Evolutionary conservation across 2,329 filamentous ascomycete genomes (phyloP).

Genomic region (Ceratocystis papillata): DNA sequence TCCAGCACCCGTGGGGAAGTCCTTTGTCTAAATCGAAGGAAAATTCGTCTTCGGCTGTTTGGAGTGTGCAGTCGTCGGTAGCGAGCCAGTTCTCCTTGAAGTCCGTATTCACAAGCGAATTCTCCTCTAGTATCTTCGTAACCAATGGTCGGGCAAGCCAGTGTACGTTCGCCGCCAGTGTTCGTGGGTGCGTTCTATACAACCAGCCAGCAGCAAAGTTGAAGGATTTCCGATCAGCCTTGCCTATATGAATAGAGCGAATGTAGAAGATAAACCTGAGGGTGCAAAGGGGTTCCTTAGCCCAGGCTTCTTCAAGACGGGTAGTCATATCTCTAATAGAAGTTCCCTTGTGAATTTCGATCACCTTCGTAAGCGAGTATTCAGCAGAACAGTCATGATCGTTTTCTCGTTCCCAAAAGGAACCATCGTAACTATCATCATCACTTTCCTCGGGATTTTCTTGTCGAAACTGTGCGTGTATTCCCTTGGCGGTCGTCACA

Average conservation of each 20-base stretch:
- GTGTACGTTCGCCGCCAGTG: conserved; percentile 30
- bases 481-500: neutral
- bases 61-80: conserved; percentile 27
- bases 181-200: conserved; percentile 40
- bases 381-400: too few species aligned
- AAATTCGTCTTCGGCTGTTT: conserved; percentile 28
- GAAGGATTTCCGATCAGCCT: conserved; percentile 37
- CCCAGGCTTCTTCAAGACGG: neutral
- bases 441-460: neutral
- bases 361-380: too few species aligned
- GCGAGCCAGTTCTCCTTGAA: conserved; percentile 30
- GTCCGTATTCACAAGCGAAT: conserved; percentile 28
- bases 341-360: too few species aligned
- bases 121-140: conserved; percentile 37
- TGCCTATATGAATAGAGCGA: conserved; percentile 39
- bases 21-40: conserved; percentile 34
- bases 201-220: conserved; percentile 49
- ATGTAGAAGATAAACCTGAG: neutral
- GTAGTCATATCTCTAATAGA: too few species aligned
- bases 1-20: conserved; percentile 51
- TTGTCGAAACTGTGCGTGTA: neutral
- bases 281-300: neutral
- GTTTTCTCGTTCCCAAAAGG: too few species aligned
- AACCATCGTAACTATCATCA: neutral
- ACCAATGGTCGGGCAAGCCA: conserved; percentile 47